phyloP scores from a whole-genome alignment of 2,329 filamentous ascomycete species.

The Ophiostoma angusticollis region DNA sequence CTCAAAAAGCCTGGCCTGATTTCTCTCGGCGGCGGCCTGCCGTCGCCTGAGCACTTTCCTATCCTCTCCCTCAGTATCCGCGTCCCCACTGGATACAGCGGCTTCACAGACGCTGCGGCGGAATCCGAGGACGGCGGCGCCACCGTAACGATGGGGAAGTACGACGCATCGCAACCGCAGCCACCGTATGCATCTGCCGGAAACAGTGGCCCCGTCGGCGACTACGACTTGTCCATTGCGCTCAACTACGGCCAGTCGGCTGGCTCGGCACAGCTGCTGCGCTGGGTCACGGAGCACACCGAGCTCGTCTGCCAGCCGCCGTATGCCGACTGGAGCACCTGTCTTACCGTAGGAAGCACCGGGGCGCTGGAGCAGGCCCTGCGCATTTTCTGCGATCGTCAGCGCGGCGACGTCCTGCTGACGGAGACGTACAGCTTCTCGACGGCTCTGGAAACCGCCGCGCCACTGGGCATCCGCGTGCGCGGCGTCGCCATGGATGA shows the following conservation, averaged over 20 bases:
- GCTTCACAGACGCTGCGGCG: constrained; percentile 59
- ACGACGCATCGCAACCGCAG: constrained; percentile 58
- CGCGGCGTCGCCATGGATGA: constrained; percentile 40
- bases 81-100: constrained; percentile 48
- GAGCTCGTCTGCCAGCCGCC: constrained; percentile 79
- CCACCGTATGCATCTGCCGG: constrained; percentile 23
- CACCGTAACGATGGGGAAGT: constrained; percentile 60
- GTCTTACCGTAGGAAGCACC: constrained; percentile 75
- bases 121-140: constrained; percentile 37
- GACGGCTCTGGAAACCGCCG: constrained; percentile 48
- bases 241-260: constrained; percentile 89
- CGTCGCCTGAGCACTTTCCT: constrained; percentile 85
- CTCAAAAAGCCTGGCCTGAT: constrained; percentile 75
- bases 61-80: constrained; percentile 66
- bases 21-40: constrained; percentile 83
- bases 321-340: constrained; percentile 81
- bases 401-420: constrained; percentile 62
- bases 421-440: constrained; percentile 90
- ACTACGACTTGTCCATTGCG: constrained; percentile 68
- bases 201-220: constrained; percentile 17
- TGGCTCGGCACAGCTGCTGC: constrained; percentile 74
- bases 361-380: constrained; percentile 72
- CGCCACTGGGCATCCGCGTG: constrained; percentile 38
- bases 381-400: constrained; percentile 61
- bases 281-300: constrained; percentile 89